A percentile compares a stretch with the other conserved stretches of the same genome.
These are phyloP conservation scores for Chaetomiaceae sp. DNA, from an alignment of 2,329 filamentous ascomycete genomes.

Conservation along the genomic window DNA sequence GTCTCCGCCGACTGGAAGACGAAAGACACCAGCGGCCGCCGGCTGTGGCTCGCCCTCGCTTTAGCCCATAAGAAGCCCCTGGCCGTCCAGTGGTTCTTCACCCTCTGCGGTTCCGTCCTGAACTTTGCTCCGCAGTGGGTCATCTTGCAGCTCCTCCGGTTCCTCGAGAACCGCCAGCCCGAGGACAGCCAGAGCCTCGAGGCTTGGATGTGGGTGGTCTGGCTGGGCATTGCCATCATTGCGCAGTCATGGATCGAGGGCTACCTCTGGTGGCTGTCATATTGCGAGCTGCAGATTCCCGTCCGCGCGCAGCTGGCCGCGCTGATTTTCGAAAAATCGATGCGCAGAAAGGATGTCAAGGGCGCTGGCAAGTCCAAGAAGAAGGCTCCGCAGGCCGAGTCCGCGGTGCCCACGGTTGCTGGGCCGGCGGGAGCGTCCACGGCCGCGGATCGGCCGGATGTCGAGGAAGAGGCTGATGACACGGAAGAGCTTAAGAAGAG, in stretches of 20 bases:
- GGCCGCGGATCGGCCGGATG: slow-evolving; percentile 29
- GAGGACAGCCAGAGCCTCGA: slow-evolving; percentile 42
- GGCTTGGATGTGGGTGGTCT: slow-evolving; percentile 63
- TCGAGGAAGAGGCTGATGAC: slow-evolving; percentile 40
- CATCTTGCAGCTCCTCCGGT: slow-evolving; percentile 57
- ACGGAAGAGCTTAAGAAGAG: slow-evolving; percentile 42
- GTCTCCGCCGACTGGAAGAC: slow-evolving; percentile 45
- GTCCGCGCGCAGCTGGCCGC: slow-evolving; percentile 64
- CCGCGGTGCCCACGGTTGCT: slow-evolving; percentile 13
- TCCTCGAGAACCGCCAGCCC: slow-evolving; percentile 51
- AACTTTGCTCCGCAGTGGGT: slow-evolving; percentile 66
- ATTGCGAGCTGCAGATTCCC: slow-evolving; percentile 56
- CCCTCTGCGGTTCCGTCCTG: slow-evolving; percentile 48
- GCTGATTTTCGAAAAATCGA: slow-evolving; percentile 69
- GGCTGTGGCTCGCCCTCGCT: slow-evolving; percentile 56
- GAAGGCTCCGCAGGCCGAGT: slow-evolving; percentile 27
- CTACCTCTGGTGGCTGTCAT: slow-evolving; percentile 62
- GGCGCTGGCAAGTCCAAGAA: slow-evolving; percentile 45
- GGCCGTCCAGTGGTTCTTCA: slow-evolving; percentile 52
- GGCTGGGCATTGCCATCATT: slow-evolving; percentile 55
- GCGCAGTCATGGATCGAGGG: slow-evolving; percentile 55
- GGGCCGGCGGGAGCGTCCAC: slow-evolving; percentile 26
- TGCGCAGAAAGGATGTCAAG: slow-evolving; percentile 72
- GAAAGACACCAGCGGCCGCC: slow-evolving; percentile 38
- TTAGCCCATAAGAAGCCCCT: slow-evolving; percentile 52